Conservation (phyloP, 257 asterid genomes). For the Scutellaria baicalensis region DNA sequence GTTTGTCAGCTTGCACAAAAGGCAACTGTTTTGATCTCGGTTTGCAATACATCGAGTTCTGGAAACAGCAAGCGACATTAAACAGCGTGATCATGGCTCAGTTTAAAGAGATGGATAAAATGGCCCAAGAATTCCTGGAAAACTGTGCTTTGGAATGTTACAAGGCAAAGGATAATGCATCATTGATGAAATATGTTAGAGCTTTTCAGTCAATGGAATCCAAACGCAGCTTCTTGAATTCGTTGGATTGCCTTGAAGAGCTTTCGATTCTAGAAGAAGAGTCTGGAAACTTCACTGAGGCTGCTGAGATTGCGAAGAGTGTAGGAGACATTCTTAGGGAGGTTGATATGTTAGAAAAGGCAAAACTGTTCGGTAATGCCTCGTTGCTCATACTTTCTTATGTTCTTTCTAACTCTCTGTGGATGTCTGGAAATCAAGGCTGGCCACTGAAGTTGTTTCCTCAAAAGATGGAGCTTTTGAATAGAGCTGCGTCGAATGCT, state of each 20-base stretch:
- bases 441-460: no score
- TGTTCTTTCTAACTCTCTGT: slow-evolving; percentile 35
- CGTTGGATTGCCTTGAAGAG: slow-evolving; percentile 35
- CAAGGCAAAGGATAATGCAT: slow-evolving; percentile 19
- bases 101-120: slow-evolving; percentile 16
- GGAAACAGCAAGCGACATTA: slow-evolving; percentile 31
- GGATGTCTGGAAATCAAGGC: slow-evolving; percentile 34
- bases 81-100: neutral
- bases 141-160: slow-evolving; percentile 32
- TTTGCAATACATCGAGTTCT: slow-evolving; percentile 34
- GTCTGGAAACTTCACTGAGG: slow-evolving; percentile 51
- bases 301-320: slow-evolving; percentile 38
- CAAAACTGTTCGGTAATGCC: slow-evolving; percentile 20
- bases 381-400: slow-evolving; percentile 25
- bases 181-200: slow-evolving; percentile 41
- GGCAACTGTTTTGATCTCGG: slow-evolving; percentile 44
- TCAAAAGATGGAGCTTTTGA: slow-evolving; percentile 30
- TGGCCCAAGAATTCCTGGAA: slow-evolving; percentile 38
- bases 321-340: slow-evolving; percentile 36
- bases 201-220: slow-evolving; percentile 36
- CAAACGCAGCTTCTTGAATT: slow-evolving; percentile 40
- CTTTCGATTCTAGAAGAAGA: no score
- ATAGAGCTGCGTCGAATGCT: slow-evolving; percentile 30
- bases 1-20: slow-evolving; percentile 37
- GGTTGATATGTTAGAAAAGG: slow-evolving; percentile 34